A percentile compares a stretch with the other conserved stretches of the same genome.
Evolutionary conservation across 306 rosid genomes (phyloP).

Genomic region (Vicia sativa): DNA sequence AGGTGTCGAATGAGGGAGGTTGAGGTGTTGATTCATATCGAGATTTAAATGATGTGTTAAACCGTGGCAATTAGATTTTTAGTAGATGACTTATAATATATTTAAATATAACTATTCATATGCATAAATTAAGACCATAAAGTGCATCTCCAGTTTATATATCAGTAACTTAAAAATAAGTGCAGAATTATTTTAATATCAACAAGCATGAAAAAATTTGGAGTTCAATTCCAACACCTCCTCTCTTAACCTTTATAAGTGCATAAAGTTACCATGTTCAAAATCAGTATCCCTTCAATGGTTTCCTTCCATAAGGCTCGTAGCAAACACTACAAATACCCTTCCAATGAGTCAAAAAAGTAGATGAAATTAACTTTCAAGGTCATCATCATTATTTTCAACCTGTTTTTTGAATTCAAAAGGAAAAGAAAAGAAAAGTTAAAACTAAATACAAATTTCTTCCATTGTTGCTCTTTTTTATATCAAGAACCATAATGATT

Average conservation of each 20-base stretch:
- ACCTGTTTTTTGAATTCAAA: neutral
- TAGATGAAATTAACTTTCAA: neutral
- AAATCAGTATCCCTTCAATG: neutral
- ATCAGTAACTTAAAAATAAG: neutral
- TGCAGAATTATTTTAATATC: neutral
- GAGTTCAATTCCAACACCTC: neutral
- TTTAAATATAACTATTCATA: too few species aligned
- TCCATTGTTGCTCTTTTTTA: too few species aligned
- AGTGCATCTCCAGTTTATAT: neutral
- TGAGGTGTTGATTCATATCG: too few species aligned
- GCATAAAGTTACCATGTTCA: neutral
- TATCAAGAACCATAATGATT: neutral
- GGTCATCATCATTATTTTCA: neutral
- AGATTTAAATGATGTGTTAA: too few species aligned
- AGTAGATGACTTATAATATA: too few species aligned
- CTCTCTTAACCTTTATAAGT: neutral
- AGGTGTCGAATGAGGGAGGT: too few species aligned
- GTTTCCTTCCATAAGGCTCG: neutral
- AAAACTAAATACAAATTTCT: neutral
- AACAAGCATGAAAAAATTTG: neutral
- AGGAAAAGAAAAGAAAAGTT: neutral
- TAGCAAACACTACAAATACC: neutral
- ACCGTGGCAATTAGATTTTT: too few species aligned
- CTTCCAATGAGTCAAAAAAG: neutral
- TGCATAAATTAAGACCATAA: too few species aligned